Conservation (phyloP, 495 filamentous ascomycete species). For the Glonium stellatum region DNA sequence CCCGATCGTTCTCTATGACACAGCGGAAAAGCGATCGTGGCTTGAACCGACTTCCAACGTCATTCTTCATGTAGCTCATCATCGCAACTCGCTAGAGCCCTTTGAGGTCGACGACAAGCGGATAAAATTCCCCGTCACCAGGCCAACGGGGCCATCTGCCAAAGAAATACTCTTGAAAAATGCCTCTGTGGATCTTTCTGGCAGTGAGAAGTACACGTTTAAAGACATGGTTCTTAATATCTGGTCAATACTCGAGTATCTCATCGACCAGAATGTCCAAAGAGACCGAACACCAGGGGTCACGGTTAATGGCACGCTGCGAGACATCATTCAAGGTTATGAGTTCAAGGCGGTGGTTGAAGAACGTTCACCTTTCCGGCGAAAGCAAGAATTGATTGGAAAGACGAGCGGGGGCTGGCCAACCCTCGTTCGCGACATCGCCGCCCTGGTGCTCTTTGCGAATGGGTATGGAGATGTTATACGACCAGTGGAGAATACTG, state of each 20-base stretch:
- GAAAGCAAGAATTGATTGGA: conserved; percentile 11
- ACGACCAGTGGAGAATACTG: conserved; percentile 1
- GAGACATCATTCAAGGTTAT: conserved; percentile 18
- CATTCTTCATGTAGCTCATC: conserved; percentile 26
- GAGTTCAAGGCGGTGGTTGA: conserved; percentile 26
- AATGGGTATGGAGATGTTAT: conserved; percentile 29
- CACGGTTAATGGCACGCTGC: conserved; percentile 5
- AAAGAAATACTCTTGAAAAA: not conserved
- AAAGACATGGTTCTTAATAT: conserved; percentile 23
- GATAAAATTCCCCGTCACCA: not conserved
- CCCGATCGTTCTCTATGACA: conserved; percentile 25
- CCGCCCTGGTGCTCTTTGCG: conserved; percentile 26
- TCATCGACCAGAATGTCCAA: conserved; percentile 22
- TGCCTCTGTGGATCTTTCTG: conserved; percentile 1
- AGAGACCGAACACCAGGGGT: conserved; percentile 5
- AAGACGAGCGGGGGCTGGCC: conserved; percentile 27
- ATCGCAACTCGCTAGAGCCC: conserved; percentile 11
- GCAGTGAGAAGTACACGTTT: conserved; percentile 14
- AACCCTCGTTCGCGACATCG: conserved; percentile 22
- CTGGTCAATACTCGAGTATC: conserved; percentile 27
- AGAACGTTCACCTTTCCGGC: conserved; percentile 10
- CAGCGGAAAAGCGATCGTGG: conserved; percentile 19
- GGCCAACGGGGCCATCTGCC: not conserved
- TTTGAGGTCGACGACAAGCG: conserved; percentile 10
- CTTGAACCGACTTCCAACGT: conserved; percentile 23